Evolutionary conservation across 2,329 filamentous ascomycete species (phyloP).

Genomic region (Mycosphaerella arachidis): DNA sequence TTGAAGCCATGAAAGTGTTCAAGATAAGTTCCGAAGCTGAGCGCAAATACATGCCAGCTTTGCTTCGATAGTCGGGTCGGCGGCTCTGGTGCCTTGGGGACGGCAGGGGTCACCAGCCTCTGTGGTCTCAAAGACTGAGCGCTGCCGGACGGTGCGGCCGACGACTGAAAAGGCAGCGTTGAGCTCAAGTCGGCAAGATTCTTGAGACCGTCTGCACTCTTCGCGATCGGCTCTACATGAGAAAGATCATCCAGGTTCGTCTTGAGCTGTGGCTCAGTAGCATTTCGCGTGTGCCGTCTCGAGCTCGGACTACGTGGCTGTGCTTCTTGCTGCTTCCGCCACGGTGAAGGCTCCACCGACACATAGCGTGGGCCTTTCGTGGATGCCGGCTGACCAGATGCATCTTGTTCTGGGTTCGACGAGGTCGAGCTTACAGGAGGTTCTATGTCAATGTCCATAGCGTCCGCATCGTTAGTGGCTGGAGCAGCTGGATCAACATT

Average conservation of each 20-base stretch:
- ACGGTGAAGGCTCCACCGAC: conserved; percentile 30
- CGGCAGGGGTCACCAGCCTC: conserved; percentile 47
- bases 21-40: conserved; percentile 53
- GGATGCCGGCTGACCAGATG: conserved; percentile 4
- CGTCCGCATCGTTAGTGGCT: conserved; percentile 27
- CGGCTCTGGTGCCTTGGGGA: conserved; percentile 40
- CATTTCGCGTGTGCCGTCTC: conserved; percentile 14
- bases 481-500: conserved; percentile 9
- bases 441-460: conserved; percentile 47
- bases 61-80: conserved; percentile 43
- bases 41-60: conserved; percentile 50
- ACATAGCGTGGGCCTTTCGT: conserved; percentile 31
- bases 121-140: conserved; percentile 37
- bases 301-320: conserved; percentile 12
- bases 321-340: conserved; percentile 25
- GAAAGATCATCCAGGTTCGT: conserved; percentile 46
- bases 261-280: conserved; percentile 13
- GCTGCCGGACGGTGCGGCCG: conserved; percentile 43
- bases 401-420: conserved; percentile 2
- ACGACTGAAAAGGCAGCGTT: conserved; percentile 56
- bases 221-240: conserved; percentile 41
- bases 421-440: conserved; percentile 23
- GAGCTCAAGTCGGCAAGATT: conserved; percentile 51
- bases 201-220: conserved; percentile 48
- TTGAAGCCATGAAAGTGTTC: conserved; percentile 54